phyloP scores from a whole-genome alignment of 1,284 basidiomycete species.

The Microbotryum intermedium region DNA sequence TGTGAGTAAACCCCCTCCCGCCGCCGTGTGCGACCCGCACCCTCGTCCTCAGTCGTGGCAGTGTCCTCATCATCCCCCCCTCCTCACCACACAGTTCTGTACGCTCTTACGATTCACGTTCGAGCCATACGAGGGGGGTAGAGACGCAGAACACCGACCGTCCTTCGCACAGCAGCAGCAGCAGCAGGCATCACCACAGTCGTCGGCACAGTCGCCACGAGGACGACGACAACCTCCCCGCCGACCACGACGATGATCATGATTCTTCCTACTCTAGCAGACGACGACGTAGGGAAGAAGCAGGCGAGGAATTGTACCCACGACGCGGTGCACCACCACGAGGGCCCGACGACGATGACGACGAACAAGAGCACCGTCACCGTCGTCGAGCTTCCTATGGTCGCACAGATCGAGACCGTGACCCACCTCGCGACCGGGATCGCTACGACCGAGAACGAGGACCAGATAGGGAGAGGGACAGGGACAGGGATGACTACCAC shows the following conservation, averaged over 20 bases:
- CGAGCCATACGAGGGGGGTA: not conserved
- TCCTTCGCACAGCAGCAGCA: not conserved
- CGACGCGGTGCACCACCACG: no score
- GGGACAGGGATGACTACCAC: slow-evolving; percentile 4
- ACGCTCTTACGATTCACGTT: slow-evolving; percentile 15
- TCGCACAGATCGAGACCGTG: slow-evolving; percentile 17
- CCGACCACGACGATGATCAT: not conserved
- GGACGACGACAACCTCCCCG: not conserved
- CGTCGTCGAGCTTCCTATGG: not conserved
- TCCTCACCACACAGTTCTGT: no score
- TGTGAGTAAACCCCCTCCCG: no score
- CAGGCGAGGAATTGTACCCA: no score
- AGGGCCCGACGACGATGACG: no score
- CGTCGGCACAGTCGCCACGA: slow-evolving; percentile 1
- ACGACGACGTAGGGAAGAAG: no score
- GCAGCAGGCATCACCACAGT: not conserved
- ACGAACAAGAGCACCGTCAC: no score
- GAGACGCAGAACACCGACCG: not conserved
- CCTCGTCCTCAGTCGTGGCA: no score
- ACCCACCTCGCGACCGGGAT: not conserved
- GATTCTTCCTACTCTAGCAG: no score
- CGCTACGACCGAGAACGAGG: not conserved
- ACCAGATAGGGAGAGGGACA: not conserved
- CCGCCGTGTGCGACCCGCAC: no score
- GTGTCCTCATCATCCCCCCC: no score